These are phyloP conservation scores for Waltiozyma solani DNA, from an alignment of 1,139 yeast genomes.

Conservation along the genomic window DNA sequence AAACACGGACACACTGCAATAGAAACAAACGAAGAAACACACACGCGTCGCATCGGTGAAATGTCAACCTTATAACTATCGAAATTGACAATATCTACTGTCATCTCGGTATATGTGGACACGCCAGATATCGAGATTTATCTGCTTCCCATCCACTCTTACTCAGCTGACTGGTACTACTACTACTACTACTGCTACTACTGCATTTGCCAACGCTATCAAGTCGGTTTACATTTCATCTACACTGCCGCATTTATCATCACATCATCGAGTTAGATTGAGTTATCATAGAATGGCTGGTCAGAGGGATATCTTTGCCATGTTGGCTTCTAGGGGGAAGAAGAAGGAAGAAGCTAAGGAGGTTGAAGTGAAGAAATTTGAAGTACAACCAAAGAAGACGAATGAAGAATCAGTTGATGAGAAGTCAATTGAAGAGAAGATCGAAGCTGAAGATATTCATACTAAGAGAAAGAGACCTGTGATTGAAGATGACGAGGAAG, in stretches of 20 bases:
- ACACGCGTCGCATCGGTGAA: too few species aligned
- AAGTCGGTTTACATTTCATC: too few species aligned
- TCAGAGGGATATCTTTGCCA: constrained; percentile 14
- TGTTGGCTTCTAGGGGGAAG: constrained; percentile 7
- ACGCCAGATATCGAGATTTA: not conserved
- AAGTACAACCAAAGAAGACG: not conserved
- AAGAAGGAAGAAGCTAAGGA: not conserved
- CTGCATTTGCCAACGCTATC: too few species aligned
- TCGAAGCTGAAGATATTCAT: not conserved
- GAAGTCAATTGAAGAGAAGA: not conserved
- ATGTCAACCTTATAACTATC: too few species aligned
- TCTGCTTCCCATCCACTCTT: not conserved
- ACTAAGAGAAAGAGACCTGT: not conserved
- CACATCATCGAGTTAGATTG: too few species aligned
- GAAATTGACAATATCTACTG: too few species aligned
- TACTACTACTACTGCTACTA: too few species aligned
- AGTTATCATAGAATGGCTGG: too few species aligned
- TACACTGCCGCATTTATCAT: too few species aligned
- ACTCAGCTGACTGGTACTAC: not conserved
- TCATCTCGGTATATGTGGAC: constrained; percentile 1
- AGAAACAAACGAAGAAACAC: too few species aligned
- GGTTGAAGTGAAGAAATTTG: not conserved
- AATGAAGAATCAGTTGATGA: not conserved
- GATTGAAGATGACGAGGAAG: not conserved
- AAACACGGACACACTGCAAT: too few species aligned